Evolutionary conservation across 2,329 filamentous ascomycete genomes (phyloP).

Genomic region (Aureobasidium sp.): DNA sequence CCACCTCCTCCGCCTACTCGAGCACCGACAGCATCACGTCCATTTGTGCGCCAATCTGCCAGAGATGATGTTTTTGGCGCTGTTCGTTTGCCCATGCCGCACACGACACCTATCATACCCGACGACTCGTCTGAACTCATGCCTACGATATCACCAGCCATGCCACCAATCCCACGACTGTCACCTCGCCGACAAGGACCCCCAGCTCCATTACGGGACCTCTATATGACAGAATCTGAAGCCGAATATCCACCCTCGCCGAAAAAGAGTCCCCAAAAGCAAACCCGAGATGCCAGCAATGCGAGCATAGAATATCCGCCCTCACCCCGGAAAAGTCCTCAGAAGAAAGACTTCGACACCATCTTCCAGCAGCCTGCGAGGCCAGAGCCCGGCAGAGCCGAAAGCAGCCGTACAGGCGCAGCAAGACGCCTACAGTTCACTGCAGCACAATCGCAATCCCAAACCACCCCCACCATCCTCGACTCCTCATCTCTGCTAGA

Average conservation of each 20-base stretch:
- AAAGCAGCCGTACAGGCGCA: conserved; percentile 23
- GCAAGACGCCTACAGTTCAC: conserved; percentile 16
- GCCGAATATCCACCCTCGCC: conserved; percentile 32
- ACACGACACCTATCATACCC: not conserved
- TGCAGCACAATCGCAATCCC: conserved; percentile 19
- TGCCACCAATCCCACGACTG: conserved; percentile 24
- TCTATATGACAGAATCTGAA: conserved; percentile 27
- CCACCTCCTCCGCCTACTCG: conserved; percentile 21
- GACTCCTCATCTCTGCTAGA: not conserved
- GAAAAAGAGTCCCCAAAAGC: conserved; percentile 23
- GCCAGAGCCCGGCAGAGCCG: conserved; percentile 15
- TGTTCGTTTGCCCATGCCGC: conserved; percentile 1
- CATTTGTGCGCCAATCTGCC: conserved; percentile 21
- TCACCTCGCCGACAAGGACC: conserved; percentile 24
- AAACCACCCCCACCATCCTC: conserved; percentile 19
- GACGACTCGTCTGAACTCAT: conserved; percentile 27
- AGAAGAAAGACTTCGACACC: conserved; percentile 12
- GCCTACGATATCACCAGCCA: conserved; percentile 34
- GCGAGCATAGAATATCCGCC: conserved; percentile 27
- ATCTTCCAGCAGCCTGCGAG: not conserved
- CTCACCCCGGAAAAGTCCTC: conserved; percentile 26
- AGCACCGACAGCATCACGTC: conserved; percentile 2
- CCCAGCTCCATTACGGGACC: conserved; percentile 26
- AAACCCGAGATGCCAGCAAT: not conserved
- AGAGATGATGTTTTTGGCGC: conserved; percentile 23